Base-by-base conservation (phyloP, 352 stramenopile species). In the Globisporangium camurandrum region DNA sequence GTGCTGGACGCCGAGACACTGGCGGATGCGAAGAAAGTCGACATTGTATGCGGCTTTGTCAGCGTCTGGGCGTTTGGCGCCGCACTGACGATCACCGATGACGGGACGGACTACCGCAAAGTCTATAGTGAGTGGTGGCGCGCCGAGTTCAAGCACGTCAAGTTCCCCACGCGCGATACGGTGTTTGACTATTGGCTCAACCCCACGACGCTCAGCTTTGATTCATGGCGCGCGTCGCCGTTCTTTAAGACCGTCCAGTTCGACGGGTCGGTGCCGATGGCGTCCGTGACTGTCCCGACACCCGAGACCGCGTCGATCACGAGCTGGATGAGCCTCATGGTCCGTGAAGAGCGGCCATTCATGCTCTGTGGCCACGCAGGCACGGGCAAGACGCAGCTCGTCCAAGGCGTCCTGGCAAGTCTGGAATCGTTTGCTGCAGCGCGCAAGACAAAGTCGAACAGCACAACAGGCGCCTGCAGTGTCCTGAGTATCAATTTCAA, bases 161-260 rank as follows among this genome's bases (percentile, higher is more conserved):
- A 97, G 62, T 85, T 98, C 34, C 94, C 93, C n/a, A 79, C 72
- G 26, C 83, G 82, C 38, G 82, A 98, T 48, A 97, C 91, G 0
- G 86, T 98, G 1, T 98, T 98, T 49, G 95, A 98, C 64, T 98
- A 98, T 61, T 98, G 86, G 77, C 71, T 98, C 22, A 93, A 98
- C 48, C 82, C 88, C 0, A 84, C 71, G 22, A 85, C 81, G 2
- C 67, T 95, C 40, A 59, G 62, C 5, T 98, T 98, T 56, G 93
- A 98, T 37, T 84, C 82, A 17, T 98, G 94, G 94, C 84, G 84
- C 14, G 87, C 93, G n/a, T 96, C 83, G 2, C 88, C 89, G 4
- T 95, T 87, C 51, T 98, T 98, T 58, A 84, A 82, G 46, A 60
- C 51, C 3, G 84, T 93, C 1, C 69, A 84, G 23, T 93, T 83